phyloP scores from a whole-genome alignment of 2,329 filamentous ascomycete genomes.

The Blastomyces parvus region DNA sequence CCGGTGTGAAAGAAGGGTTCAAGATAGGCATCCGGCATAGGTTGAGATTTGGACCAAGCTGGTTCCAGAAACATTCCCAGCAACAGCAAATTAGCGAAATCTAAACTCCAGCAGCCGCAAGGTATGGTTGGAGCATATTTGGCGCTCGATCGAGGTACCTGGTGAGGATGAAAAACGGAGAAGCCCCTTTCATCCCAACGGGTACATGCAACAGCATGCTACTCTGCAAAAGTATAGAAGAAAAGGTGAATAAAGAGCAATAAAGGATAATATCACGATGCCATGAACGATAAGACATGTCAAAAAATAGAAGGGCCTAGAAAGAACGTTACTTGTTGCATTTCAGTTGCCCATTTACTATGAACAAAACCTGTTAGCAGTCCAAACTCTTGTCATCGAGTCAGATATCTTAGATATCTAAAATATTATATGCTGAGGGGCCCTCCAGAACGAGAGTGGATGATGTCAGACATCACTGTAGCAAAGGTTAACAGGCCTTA shows the following conservation, averaged over 20 bases:
- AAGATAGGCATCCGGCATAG: not conserved
- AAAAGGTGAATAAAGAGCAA: not conserved
- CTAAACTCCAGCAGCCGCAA: not conserved
- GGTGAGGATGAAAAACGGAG: not conserved
- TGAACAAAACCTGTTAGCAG: not conserved
- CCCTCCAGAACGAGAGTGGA: not conserved
- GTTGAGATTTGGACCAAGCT: not conserved
- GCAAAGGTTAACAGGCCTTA: not conserved
- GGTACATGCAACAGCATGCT: not conserved
- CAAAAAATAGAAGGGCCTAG: not conserved
- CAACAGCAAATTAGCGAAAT: not conserved
- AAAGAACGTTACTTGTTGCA: not conserved
- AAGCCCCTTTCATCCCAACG: not conserved
- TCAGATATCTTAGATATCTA: not conserved
- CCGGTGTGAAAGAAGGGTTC: not conserved
- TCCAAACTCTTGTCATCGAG: not conserved
- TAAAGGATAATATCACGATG: not conserved
- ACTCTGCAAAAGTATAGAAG: not conserved
- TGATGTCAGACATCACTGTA: not conserved
- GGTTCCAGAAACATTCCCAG: not conserved
- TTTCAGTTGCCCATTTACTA: not conserved
- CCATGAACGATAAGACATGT: not conserved
- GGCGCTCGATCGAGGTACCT: not conserved
- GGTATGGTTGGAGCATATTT: not conserved
- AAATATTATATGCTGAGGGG: not conserved